Conservation (phyloP, 73 alveolate genomes). For the Paramecium pentaurelia region DNA sequence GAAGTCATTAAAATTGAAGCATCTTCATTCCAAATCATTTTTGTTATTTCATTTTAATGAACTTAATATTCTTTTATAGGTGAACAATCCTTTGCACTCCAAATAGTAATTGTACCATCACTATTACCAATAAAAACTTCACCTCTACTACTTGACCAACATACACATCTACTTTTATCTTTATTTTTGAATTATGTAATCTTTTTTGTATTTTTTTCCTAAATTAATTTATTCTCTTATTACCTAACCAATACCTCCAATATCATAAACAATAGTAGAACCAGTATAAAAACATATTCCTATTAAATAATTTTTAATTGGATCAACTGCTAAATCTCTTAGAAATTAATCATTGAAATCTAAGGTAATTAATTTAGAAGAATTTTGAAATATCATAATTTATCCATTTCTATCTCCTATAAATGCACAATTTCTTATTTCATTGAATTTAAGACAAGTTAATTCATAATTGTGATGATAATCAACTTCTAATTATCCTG, state of each 20-base stretch:
- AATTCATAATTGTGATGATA: not conserved
- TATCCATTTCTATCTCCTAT: slow-evolving; percentile 34
- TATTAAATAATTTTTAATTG: not conserved
- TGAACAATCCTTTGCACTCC: slow-evolving; percentile 39
- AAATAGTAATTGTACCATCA: not conserved
- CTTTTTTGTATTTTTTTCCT: not conserved
- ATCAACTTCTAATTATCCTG: not conserved
- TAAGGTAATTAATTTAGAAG: not conserved
- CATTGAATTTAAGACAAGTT: not conserved
- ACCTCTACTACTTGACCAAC: slow-evolving; percentile 30
- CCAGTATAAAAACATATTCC: not conserved
- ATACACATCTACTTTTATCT: slow-evolving; percentile 16
- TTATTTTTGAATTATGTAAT: not conserved
- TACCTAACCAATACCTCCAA: not conserved
- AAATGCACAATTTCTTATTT: slow-evolving; percentile 2
- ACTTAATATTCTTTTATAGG: not conserved
- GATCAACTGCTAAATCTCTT: not conserved
- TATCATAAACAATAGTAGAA: slow-evolving; percentile 5
- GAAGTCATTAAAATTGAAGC: not conserved
- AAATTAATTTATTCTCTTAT: not conserved
- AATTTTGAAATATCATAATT: not conserved
- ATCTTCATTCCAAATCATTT: slow-evolving; percentile 17
- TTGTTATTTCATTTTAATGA: slow-evolving; percentile 11
- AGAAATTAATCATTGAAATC: not conserved
- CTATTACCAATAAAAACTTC: slow-evolving; percentile 14